phyloP scores from a whole-genome alignment of 805 yeast species.

The Zygosaccharomyces bisporus region DNA sequence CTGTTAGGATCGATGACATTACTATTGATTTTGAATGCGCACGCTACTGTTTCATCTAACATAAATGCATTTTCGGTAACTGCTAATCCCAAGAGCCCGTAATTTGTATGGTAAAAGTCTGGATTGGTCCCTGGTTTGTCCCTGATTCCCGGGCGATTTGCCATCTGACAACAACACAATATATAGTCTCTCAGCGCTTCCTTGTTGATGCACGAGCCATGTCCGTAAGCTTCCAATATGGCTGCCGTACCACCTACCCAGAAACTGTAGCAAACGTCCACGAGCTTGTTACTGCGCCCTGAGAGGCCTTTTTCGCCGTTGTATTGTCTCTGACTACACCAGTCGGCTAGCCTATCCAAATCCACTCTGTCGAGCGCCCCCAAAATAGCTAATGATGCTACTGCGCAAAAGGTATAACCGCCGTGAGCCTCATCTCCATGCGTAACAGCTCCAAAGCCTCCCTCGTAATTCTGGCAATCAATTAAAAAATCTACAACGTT shows the following conservation, averaged over 20 bases:
- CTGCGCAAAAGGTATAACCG: constrained; percentile 90
- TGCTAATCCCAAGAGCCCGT: constrained; percentile 69
- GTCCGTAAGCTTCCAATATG: constrained; percentile 37
- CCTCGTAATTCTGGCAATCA: constrained; percentile 85
- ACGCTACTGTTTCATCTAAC: neutral
- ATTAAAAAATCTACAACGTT: constrained; percentile 58
- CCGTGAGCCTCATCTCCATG: constrained; percentile 87
- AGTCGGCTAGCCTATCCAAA: constrained; percentile 49
- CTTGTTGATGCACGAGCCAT: constrained; percentile 44
- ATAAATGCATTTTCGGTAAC: constrained; percentile 22
- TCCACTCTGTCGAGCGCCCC: constrained; percentile 44
- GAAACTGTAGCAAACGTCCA: constrained; percentile 93
- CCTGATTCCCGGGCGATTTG: constrained; percentile 62
- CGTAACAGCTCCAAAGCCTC: constrained; percentile 88
- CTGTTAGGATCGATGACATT: neutral
- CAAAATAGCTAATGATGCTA: constrained; percentile 55
- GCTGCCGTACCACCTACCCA: constrained; percentile 90
- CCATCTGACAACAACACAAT: constrained; percentile 67
- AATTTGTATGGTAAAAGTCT: constrained; percentile 90
- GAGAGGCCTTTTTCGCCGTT: constrained; percentile 78
- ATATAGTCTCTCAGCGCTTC: constrained; percentile 61
- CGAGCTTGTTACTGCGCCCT: constrained; percentile 90
- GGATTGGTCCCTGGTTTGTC: constrained; percentile 83
- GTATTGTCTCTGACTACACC: constrained; percentile 72
- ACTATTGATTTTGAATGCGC: constrained; percentile 2